Evolutionary conservation across 306 rosid genomes (phyloP), one percentile per base, ranked within the genome.

Genomic region (Amphicarpaea edgeworthii): DNA sequence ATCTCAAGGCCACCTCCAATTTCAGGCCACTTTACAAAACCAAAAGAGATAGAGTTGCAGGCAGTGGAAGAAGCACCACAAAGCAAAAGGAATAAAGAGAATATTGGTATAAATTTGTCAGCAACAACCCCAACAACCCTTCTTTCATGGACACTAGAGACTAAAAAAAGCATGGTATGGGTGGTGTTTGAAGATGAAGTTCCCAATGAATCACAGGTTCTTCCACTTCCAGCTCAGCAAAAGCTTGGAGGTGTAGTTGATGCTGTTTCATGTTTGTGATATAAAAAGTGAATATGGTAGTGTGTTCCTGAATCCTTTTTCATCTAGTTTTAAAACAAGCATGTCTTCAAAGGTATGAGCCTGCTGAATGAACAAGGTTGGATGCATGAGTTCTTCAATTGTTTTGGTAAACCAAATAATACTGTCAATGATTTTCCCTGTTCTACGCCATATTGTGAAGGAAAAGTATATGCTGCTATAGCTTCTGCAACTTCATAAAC

Each of bases 121-220:
- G 68, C 79, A 30, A 34, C 50, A n/a, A n/a, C 5, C 43, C 76
- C 32, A n/a, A n/a, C n/a, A n/a, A 66, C 83, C 41, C 79, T 83
- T 8, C 78, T 85, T 59, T 85, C 89, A 34, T 76, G 88, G 83
- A 79, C 85, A 28, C 50, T 85, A 65, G 88, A 88, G 88, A 88
- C 92, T 53, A 85, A 83, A 77, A 85, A 85, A 81, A 88, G 85
- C 73, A 88, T 76, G 68, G 92, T 85, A 2, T 88, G 92, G 92
- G 92, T 88, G 53, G 85, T 85, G 12, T 88, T 88, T 83, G 92
- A 88, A 76, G 92, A 88, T 69, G 92, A 85, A 34, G 69, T 70
- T 68, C 41, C 83, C 16, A 83, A 19, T 24, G 80, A 82, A 74
- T 32, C 86, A 72, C 66, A 72, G 30, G 47, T 78, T 12, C 59